Evolutionary conservation across 2,329 filamentous ascomycete species (phyloP), one percentile per base, ranked within the genome.

Genomic region (Fusarium camptoceras): DNA sequence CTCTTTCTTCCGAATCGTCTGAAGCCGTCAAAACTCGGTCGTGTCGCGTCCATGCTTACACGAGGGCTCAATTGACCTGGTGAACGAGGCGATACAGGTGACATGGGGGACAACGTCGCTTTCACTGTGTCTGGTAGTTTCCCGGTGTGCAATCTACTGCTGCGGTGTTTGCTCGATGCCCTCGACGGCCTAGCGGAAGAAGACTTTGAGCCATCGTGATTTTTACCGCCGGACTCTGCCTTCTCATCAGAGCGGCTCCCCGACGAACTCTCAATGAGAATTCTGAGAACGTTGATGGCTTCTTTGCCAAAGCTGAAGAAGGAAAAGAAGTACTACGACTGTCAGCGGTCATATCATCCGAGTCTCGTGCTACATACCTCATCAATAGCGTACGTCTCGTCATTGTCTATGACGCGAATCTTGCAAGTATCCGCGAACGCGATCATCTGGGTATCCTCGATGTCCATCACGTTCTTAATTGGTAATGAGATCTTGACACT

Each of bases 401-500:
- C 93, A 70, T 94, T 97, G 76, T 98, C 94, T 59, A 98, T 90
- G 44, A 98, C 94, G 39, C 94, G 89, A 66, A 99, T 90, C 80
- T 97, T 98, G 82, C 97, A 92, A 0, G 96, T 98, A 68, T 98
- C 93, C 24, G 94, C 94, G 78, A 97, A 94, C 69, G 97, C 93
- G 58, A 97, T 87, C 82, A 98, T 94, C 59, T 93, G 91, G 49
- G 91, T 96, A 70, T 97, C 93, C 78, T 98, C 96, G 47, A 98
- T 90, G 73, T 98, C 95, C 61, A 98, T 90, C 22, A 98, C 87
- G 71, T 97, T 97, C 63, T 91, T 87, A 54, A 97, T 92, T 1
- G 94, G 95, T 28, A 98, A 82, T 2, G 93, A 96, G 58, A 98
- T 97, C 83, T 98, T 98, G 78, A 99, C 93, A 76, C 94, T 97